Percentiles rank a stretch among this genome's conserved stretches.
Evolutionary conservation across 345 rosid genomes (phyloP).

Genomic region (Brassica rapa): DNA sequence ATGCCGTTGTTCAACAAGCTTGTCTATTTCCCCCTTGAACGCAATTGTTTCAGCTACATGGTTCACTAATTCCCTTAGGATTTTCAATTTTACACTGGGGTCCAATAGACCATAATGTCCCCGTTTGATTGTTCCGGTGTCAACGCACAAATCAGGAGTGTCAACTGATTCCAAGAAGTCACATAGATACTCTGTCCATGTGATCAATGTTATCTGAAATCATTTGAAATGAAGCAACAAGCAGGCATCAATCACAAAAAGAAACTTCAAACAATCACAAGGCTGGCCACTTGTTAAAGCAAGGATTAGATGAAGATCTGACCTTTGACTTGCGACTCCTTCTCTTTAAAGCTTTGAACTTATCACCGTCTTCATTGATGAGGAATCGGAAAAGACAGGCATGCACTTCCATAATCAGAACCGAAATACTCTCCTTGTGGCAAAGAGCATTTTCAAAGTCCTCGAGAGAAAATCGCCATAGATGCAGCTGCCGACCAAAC

Average conservation of each 20-base stretch:
- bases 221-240: constrained; percentile 25
- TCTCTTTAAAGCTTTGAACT: constrained; percentile 44
- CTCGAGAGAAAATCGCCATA: constrained; percentile 81
- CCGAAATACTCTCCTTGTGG: constrained; percentile 82
- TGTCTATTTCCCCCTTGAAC: constrained; percentile 71
- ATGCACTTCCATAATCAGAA: constrained; percentile 77
- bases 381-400: constrained; percentile 76
- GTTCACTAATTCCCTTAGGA: constrained; percentile 67
- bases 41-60: constrained; percentile 57
- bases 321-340: constrained; percentile 71
- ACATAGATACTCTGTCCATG: constrained; percentile 87
- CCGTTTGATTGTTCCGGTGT: constrained; percentile 63
- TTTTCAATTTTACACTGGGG: constrained; percentile 55
- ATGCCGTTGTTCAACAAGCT: constrained; percentile 70
- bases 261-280: not conserved
- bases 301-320: constrained; percentile 1
- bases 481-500: constrained; percentile 66
- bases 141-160: constrained; percentile 49
- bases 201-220: constrained; percentile 74
- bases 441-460: constrained; percentile 92
- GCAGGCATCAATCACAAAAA: constrained; percentile 10
- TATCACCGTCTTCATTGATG: constrained; percentile 52
- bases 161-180: constrained; percentile 73
- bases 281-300: not conserved
- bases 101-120: constrained; percentile 89